phyloP scores from a whole-genome alignment of 148 eudicot genomes.

The Camellia lanceoleosa region DNA sequence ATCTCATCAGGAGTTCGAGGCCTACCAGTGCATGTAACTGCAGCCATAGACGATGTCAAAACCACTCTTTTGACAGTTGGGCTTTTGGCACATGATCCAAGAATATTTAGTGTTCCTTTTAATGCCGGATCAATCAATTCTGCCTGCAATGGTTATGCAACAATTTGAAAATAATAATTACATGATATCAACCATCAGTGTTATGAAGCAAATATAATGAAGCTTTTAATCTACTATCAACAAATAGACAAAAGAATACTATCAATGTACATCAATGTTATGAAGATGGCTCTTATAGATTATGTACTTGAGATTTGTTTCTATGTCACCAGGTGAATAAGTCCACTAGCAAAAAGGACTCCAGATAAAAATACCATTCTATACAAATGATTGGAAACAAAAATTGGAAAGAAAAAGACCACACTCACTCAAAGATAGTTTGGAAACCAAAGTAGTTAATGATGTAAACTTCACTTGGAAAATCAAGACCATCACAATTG shows the following conservation, averaged over 20 bases:
- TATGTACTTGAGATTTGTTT: too few relatives aligned
- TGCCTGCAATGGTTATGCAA: constrained; percentile 25
- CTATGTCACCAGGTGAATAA: too few relatives aligned
- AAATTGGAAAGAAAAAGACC: background rate
- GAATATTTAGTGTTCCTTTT: constrained; percentile 68
- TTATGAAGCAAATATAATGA: too few relatives aligned
- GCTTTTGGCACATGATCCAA: constrained; percentile 41
- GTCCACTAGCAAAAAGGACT: too few relatives aligned
- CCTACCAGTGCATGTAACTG: constrained; percentile 34
- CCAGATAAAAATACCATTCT: too few relatives aligned
- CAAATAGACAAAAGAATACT: too few relatives aligned
- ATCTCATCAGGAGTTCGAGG: constrained; percentile 44
- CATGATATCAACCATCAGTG: background rate
- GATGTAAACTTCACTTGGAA: background rate
- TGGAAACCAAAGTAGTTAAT: background rate
- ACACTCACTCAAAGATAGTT: background rate
- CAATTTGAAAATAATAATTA: background rate
- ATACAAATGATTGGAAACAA: too few relatives aligned
- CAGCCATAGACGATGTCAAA: constrained; percentile 57
- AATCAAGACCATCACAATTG: background rate
- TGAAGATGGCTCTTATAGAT: too few relatives aligned
- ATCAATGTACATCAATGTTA: too few relatives aligned
- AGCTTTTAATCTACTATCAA: too few relatives aligned
- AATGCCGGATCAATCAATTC: constrained; percentile 65
- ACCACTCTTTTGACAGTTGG: constrained; percentile 46